Evolutionary conservation across 225 moss, liverwort and hornwort genomes (phyloP).

Genomic region (Sphagnum contortum): DNA sequence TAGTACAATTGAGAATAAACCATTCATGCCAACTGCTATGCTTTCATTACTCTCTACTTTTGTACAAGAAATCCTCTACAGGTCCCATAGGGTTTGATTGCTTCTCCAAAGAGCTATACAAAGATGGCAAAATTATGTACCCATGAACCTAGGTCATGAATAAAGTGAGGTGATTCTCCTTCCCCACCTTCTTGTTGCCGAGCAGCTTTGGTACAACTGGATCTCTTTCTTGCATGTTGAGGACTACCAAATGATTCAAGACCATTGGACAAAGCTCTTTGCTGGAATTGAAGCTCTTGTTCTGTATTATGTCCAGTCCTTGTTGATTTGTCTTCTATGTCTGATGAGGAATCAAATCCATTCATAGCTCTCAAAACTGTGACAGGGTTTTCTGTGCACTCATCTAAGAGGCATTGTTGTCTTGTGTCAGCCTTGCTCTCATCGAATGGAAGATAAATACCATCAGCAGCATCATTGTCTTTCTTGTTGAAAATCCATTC

Average conservation of each 20-base stretch:
- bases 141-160: constrained; percentile 35
- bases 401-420: too few relatives aligned
- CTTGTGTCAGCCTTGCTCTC: background rate
- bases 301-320: constrained; percentile 13
- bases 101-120: constrained; percentile 10
- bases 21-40: too few relatives aligned
- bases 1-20: too few relatives aligned
- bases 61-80: too few relatives aligned
- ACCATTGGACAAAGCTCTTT: constrained; percentile 34
- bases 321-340: constrained; percentile 11
- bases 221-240: constrained; percentile 12
- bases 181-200: background rate
- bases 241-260: constrained; percentile 42
- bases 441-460: background rate
- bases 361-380: too few relatives aligned
- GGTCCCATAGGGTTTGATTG: too few relatives aligned
- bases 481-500: background rate
- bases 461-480: constrained; percentile 5
- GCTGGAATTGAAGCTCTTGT: constrained; percentile 20
- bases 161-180: constrained; percentile 23
- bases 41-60: too few relatives aligned
- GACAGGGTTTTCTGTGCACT: too few relatives aligned
- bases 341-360: background rate
- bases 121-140: constrained; percentile 28
- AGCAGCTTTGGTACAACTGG: constrained; percentile 23